phyloP scores from a whole-genome alignment of 1,139 yeast genomes.

The Taphrina communis region DNA sequence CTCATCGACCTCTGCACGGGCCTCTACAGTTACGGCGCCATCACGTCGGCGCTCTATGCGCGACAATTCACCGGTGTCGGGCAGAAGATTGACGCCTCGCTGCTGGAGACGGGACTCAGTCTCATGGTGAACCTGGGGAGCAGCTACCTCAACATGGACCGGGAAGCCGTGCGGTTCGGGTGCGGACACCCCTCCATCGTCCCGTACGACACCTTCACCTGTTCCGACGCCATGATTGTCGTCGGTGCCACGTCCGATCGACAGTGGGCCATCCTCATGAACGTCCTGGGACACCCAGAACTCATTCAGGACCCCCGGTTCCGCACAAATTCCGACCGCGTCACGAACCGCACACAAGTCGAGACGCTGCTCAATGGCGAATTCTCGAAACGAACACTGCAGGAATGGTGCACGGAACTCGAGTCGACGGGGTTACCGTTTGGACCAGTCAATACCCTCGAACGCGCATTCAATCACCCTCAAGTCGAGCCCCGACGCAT shows the following conservation, averaged over 20 bases:
- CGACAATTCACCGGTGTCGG: conserved; percentile 50
- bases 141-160: conserved; percentile 43
- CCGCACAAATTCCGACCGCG: conserved; percentile 53
- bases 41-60: conserved; percentile 53
- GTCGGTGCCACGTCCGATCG: conserved; percentile 57
- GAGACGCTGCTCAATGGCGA: conserved; percentile 43
- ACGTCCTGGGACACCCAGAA: conserved; percentile 52
- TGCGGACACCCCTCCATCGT: conserved; percentile 56
- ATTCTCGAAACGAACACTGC: conserved; percentile 45
- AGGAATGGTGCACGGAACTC: conserved; percentile 53
- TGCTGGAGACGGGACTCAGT: conserved; percentile 52
- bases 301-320: conserved; percentile 53
- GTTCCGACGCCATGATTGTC: conserved; percentile 53
- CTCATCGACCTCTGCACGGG: conserved; percentile 57
- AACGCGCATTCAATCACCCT: conserved; percentile 52
- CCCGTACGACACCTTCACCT: conserved; percentile 56
- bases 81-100: conserved; percentile 56
- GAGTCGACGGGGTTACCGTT: conserved; percentile 53
- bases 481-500: conserved; percentile 54
- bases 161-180: conserved; percentile 53
- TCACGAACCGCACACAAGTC: conserved; percentile 51
- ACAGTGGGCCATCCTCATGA: conserved; percentile 52
- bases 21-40: conserved; percentile 53
- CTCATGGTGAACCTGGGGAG: conserved; percentile 47
- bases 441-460: conserved; percentile 56